These are phyloP conservation scores for Erodium maritimum DNA, from an alignment of 345 rosid genomes.

Conservation along the genomic window DNA sequence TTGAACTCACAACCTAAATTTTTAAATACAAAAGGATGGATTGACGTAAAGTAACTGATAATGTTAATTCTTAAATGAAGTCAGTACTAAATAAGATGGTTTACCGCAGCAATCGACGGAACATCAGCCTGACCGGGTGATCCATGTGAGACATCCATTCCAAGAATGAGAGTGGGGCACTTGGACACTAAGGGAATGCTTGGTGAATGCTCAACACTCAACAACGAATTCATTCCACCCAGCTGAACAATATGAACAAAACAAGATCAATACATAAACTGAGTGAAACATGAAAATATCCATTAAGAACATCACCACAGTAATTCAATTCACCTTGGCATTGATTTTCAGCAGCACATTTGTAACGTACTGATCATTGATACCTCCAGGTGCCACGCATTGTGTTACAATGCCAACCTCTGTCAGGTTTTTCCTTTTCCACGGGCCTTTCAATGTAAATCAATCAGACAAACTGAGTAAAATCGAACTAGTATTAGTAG, in stretches of 20 bases:
- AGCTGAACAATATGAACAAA: slow-evolving; percentile 20
- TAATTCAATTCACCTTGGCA: slow-evolving; percentile 21
- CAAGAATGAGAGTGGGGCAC: slow-evolving; percentile 55
- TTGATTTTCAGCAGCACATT: slow-evolving; percentile 38
- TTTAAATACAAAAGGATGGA: background rate
- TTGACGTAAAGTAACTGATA: background rate
- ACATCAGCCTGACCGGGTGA: slow-evolving; percentile 58
- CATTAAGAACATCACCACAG: background rate
- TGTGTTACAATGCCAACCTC: slow-evolving; percentile 38
- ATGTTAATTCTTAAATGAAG: slow-evolving; percentile 1
- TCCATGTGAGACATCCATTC: too few species aligned
- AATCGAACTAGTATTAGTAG: too few species aligned
- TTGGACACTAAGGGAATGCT: slow-evolving; percentile 40
- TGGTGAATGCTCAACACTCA: slow-evolving; percentile 20
- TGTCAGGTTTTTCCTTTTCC: slow-evolving; percentile 32
- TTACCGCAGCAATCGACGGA: slow-evolving; percentile 64
- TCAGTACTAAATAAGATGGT: background rate
- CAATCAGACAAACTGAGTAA: background rate
- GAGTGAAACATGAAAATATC: background rate
- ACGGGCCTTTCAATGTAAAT: slow-evolving; percentile 21
- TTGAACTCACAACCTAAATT: slow-evolving; percentile 34
- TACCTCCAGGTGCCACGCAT: slow-evolving; percentile 30
- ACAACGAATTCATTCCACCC: slow-evolving; percentile 34
- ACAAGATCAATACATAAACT: background rate
- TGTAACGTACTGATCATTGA: slow-evolving; percentile 31